Evolutionary conservation across 2,329 filamentous ascomycete genomes (phyloP), one percentile per base, ranked within the genome.

Genomic region (Colletotrichum acutatum): DNA sequence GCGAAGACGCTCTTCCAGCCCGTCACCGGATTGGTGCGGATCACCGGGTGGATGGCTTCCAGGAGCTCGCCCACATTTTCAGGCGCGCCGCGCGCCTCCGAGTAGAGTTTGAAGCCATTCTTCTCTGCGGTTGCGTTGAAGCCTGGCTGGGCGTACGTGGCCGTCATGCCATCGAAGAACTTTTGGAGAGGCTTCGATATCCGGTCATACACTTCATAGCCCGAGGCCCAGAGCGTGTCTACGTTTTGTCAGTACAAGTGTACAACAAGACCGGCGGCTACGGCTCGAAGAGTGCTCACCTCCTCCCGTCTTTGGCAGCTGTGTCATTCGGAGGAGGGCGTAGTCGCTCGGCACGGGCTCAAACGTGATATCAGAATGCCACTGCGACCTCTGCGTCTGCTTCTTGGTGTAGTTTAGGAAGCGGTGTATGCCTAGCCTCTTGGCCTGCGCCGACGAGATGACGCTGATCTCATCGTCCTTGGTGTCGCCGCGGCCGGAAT

Each of bases 281-380:
- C 1, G 3, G 3, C 1, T 12, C 11, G 1, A 16, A 19, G n/a
- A 0, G 22, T 5, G 1, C 81, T 85, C 75, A 83, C 83, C 89
- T 53, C 89, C 86, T 5, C 89, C 89, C 0, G 86, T 89, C 67
- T 83, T 82, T 4, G 90, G 90, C 1, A 91, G 80, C 75, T 90
- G 80, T 0, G 84, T 85, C 3, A 92, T 79, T 0, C 88, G 81
- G 1, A 93, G 82, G 0, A 88, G 84, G 0, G 90, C 86, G 76
- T 93, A 93, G 78, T 93, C 91, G 8, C 87, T 86, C 0, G 92
- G 91, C 4, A 89, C 82, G 0, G 87, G 87, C 81, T 93, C 91
- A 72, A 92, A 93, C 0, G 88, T 87, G 75, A 93, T 92, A 74
- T 93, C 91, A 0, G 87, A 88, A 78, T 91, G 90, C 90, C 90